phyloP scores from a whole-genome alignment of 1,139 yeast genomes.

The Pichia sp. region DNA sequence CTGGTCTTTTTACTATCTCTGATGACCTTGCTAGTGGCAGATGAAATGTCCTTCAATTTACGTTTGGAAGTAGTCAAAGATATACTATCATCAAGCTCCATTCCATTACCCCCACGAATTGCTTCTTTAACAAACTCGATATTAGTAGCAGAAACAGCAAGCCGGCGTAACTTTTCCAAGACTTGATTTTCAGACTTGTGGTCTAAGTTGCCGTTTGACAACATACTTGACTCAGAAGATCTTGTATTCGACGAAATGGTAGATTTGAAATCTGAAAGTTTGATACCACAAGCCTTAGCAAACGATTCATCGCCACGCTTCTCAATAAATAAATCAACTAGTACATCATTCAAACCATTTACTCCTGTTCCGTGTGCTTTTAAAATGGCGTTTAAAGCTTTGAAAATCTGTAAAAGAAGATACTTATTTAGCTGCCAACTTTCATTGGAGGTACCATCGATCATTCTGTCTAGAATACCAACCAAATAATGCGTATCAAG shows the following conservation, averaged over 20 bases:
- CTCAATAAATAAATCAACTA: conserved; percentile 19
- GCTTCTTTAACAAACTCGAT: conserved; percentile 6
- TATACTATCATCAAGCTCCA: not conserved
- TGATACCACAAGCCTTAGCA: conserved; percentile 5
- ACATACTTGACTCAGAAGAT: conserved; percentile 1
- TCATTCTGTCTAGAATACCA: conserved; percentile 19
- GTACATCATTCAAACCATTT: conserved; percentile 13
- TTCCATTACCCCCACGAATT: not conserved
- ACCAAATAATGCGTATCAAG: conserved; percentile 25
- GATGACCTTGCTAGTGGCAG: not conserved
- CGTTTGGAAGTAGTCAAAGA: not conserved
- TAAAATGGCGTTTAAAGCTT: conserved; percentile 24
- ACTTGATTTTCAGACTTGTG: not conserved
- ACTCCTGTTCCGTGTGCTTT: conserved; percentile 17
- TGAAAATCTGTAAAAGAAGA: conserved; percentile 26
- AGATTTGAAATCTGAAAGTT: not conserved
- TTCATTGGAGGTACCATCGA: conserved; percentile 22
- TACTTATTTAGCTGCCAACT: conserved; percentile 23
- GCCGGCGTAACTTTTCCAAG: conserved; percentile 5
- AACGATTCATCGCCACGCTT: conserved; percentile 12
- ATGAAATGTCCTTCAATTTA: not conserved
- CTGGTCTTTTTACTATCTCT: not conserved
- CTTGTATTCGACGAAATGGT: not conserved
- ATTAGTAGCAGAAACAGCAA: conserved; percentile 10
- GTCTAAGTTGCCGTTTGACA: not conserved